Base-by-base conservation (phyloP, 805 yeast genomes). In the Yarrowia bubula region DNA sequence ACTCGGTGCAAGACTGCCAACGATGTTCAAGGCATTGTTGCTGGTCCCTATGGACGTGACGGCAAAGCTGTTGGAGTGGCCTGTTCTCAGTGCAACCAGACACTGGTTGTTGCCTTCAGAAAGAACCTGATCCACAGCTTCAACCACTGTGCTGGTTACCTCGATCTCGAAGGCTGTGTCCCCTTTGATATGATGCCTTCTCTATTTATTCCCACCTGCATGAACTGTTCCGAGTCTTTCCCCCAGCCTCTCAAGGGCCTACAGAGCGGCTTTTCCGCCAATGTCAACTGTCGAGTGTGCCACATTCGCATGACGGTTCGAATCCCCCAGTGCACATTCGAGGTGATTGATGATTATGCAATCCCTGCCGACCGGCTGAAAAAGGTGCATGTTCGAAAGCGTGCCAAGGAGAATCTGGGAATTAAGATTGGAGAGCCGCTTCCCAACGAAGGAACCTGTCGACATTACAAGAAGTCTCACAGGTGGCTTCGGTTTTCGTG, bases 341-440 rank as follows among this genome's bases (percentile, higher is more conserved):
- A 71, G 14, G 67, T 71, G 15, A 41, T 47, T 15, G 55, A 46
- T 28, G 55, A 61, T n/a, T 61, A 37, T 14, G 44, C 37, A 1
- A 63, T 71, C 7, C 69, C 66, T 17, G 62, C 66, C 13, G 69
- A 68, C 53, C 44, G 50, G 13, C 44, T 63, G 35, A 47, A 55
- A 14, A 47, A 62, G 33, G 64, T 68, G 13, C 57, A 66, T 31
- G 66, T 67, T 14, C 64, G 64, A 17, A 58, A 58, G 33, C 64
- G 64, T 2, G 79, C 80, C 3, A 65, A 73, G 32, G 71, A 74
- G 17, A 81, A 61, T 9, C 47, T 61, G 31, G 17, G 77, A 73
- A 39, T 71, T 77, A 50, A 83, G 96, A n/a, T 85, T 97, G 9
- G 80, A 92, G 50, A 95, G 89, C 70, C 99, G 79, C 98, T 3